phyloP scores from a whole-genome alignment of 495 filamentous ascomycete genomes.

The Aspergillus kassunensis region DNA sequence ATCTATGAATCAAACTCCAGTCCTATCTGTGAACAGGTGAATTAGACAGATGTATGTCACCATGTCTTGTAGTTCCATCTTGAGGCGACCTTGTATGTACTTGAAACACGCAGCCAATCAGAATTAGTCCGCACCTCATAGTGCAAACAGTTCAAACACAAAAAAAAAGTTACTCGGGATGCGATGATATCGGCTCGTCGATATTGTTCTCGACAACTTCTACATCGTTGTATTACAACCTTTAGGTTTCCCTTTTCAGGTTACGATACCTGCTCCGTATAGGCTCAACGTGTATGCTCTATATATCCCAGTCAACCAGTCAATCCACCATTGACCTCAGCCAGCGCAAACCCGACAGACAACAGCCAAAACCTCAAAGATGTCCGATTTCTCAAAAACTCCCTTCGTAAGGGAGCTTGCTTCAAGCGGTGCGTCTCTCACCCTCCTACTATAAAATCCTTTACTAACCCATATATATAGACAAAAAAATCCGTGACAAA shows the following conservation, averaged over 20 bases:
- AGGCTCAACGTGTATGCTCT: not conserved
- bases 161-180: conserved; percentile 16
- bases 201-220: not conserved
- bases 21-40: too few relatives aligned
- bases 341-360: not conserved
- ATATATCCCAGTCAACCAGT: not conserved
- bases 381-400: conserved; percentile 54
- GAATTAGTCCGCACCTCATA: not conserved
- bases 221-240: not conserved
- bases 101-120: not conserved
- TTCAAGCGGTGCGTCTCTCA: conserved; percentile 59
- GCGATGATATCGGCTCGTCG: not conserved
- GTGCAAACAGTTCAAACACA: conserved; percentile 38
- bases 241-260: not conserved
- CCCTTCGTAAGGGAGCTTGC: conserved; percentile 74
- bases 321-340: not conserved
- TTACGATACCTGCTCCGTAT: not conserved
- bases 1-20: too few relatives aligned
- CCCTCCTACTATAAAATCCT: not conserved
- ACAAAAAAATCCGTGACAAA: conserved; percentile 75
- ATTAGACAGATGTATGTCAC: too few relatives aligned
- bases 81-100: too few relatives aligned
- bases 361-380: conserved; percentile 19
- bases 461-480: conserved; percentile 34
- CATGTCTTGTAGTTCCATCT: too few relatives aligned